Conservation (phyloP, 768 basidiomycete species). For the Kwoniella sp. region DNA sequence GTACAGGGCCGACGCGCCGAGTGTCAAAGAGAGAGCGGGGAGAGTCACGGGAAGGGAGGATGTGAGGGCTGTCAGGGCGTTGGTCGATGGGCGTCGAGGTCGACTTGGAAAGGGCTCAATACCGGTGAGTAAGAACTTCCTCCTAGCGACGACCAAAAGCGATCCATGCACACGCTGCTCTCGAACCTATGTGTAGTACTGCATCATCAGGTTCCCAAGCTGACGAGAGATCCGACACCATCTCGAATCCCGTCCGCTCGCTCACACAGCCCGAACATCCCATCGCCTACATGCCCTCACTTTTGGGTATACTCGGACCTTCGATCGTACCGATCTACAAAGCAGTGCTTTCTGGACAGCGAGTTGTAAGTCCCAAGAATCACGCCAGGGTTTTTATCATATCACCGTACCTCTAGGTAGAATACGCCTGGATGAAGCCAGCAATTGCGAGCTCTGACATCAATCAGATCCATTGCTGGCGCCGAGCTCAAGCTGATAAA, state of each 20-base stretch:
- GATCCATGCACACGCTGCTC: too few relatives aligned
- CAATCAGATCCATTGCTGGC: not conserved
- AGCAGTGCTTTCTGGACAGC: conserved; percentile 39
- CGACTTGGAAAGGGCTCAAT: not conserved
- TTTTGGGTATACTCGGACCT: conserved; percentile 45
- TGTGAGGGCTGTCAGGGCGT: conserved; percentile 10
- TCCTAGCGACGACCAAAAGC: too few relatives aligned
- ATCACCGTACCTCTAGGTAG: too few relatives aligned
- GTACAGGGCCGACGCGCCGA: conserved; percentile 10
- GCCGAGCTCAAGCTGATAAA: not conserved
- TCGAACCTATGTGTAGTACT: too few relatives aligned
- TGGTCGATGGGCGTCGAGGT: conserved; percentile 7
- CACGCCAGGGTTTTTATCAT: not conserved
- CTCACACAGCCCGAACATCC: conserved; percentile 46
- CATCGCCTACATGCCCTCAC: conserved; percentile 39
- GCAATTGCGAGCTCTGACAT: too few relatives aligned
- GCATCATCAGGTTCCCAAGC: too few relatives aligned
- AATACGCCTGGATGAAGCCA: not conserved
- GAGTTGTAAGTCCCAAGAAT: conserved; percentile 46
- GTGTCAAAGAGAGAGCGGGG: not conserved
- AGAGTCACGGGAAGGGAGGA: conserved; percentile 5
- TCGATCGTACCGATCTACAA: conserved; percentile 46
- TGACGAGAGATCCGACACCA: not conserved
- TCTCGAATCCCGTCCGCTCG: too few relatives aligned
- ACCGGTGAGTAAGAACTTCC: not conserved